A percentile compares a stretch with the other conserved stretches of the same genome.
Evolutionary conservation across 495 filamentous ascomycete genomes (phyloP).

Genomic region (Zalerion maritima): DNA sequence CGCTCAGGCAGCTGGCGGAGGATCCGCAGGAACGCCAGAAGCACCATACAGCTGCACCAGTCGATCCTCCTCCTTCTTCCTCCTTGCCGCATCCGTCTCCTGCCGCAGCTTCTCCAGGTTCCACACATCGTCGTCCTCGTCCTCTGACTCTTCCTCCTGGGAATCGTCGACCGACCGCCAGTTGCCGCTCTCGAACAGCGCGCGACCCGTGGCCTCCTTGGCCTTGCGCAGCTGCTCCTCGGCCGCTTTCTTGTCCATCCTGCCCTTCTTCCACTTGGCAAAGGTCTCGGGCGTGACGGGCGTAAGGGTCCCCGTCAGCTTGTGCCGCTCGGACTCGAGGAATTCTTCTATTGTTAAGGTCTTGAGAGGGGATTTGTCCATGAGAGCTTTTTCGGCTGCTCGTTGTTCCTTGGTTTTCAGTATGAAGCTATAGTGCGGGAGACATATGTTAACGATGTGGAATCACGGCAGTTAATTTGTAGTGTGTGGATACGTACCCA

Average conservation of each 20-base stretch:
- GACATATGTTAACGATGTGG: no score
- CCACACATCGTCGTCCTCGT: constrained; percentile 49
- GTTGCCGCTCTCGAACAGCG: constrained; percentile 90
- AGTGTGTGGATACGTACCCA: constrained; percentile 46
- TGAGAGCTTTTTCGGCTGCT: constrained; percentile 87
- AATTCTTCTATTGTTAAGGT: constrained; percentile 96
- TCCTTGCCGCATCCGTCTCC: constrained; percentile 53
- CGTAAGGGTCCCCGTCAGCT: constrained; percentile 77
- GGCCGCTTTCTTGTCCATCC: constrained; percentile 86
- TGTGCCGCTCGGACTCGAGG: constrained; percentile 85
- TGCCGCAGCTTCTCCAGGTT: constrained; percentile 62
- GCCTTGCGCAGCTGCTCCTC: constrained; percentile 75
- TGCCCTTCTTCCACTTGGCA: constrained; percentile 87
- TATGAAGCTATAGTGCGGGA: constrained; percentile 49
- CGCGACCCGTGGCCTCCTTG: constrained; percentile 89
- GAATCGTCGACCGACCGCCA: constrained; percentile 62
- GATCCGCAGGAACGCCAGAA: no score
- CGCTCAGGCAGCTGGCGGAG: no score
- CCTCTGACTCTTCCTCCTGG: constrained; percentile 38
- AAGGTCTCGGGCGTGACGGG: constrained; percentile 88
- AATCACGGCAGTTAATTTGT: no score
- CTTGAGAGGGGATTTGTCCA: constrained; percentile 91
- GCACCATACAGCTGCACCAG: no score
- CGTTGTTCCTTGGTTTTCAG: constrained; percentile 97
- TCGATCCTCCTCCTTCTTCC: constrained; percentile 47